Base-by-base conservation (phyloP, 495 filamentous ascomycete genomes). In the Podospora comata region DNA sequence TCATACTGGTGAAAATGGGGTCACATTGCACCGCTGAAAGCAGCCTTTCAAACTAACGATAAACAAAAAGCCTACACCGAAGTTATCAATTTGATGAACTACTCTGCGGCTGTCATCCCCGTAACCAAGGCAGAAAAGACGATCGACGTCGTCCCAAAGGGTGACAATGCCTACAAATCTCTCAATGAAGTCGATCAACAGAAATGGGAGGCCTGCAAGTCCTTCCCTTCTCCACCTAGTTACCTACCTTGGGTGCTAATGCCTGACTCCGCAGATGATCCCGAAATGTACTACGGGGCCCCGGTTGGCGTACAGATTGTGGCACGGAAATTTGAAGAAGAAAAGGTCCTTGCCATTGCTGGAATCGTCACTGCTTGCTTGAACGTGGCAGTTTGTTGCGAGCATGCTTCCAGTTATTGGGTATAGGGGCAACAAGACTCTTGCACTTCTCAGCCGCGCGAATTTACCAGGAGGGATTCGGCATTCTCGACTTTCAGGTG, bases 1-100 rank as follows among this genome's bases (percentile, higher is more conserved):
- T 28, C 72, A 80, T 59, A 72, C 59, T 67, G 74, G 68, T 11
- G 34, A 28, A 11, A 6, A 0, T 6, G 30, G 30, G 30, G 20
- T 20, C 20, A 20, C 20, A 20, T 20, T 20, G 20, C 20, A 1
- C 20, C 20, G 20, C 20, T 20, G 20, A 20, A 20, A 20, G 20
- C 20, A 1, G 20, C 1, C 20, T 20, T 20, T 20, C 20, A 20
- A 20, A 20, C 20, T 20, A 39, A 48, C 39, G 4, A 2, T 11
- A 48, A 13, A 2, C 0, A 15, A 11, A 15, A 2, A 48, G 39
- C 39, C 7, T 48, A 48, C 39, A 48, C 39, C 13, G 39, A 48
- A 15, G 39, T 48, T 11, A 48, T 48, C 39, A 48, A 48, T 15
- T 11, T 48, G 7, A 48, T 48, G 39, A 48, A 48, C 13, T 48